These are phyloP conservation scores for Aspergillus carlsbadensis DNA, from an alignment of 495 filamentous ascomycete species.

Conservation along the genomic window DNA sequence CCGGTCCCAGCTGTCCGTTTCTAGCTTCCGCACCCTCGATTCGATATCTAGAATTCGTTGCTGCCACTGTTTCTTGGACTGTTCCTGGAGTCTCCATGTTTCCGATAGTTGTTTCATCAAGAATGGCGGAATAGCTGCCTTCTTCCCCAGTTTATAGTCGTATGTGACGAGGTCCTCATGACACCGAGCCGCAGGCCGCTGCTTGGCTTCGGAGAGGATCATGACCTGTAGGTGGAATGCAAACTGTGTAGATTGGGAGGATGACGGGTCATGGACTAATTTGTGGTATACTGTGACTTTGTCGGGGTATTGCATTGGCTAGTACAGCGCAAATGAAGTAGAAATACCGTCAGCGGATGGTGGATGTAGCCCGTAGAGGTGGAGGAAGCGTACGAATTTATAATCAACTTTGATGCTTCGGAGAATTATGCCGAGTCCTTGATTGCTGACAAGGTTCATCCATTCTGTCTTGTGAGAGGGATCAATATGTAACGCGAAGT, in stretches of 20 bases:
- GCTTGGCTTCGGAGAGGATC: slow-evolving; percentile 77
- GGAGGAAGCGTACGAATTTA: slow-evolving; percentile 70
- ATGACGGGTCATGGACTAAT: slow-evolving; percentile 54
- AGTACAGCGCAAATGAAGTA: background rate
- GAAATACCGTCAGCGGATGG: background rate
- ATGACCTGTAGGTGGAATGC: slow-evolving; percentile 58
- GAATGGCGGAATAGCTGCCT: slow-evolving; percentile 60
- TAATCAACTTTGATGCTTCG: slow-evolving; percentile 80
- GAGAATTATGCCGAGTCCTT: slow-evolving; percentile 72
- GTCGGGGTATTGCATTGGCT: slow-evolving; percentile 92
- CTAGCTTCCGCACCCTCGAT: slow-evolving; percentile 56
- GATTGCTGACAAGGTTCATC: slow-evolving; percentile 66
- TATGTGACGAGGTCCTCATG: slow-evolving; percentile 84
- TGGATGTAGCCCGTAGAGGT: background rate
- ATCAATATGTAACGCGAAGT: slow-evolving; percentile 71
- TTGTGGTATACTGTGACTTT: slow-evolving; percentile 87
- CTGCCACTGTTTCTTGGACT: slow-evolving; percentile 47
- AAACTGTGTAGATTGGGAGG: slow-evolving; percentile 35
- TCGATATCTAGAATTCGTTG: slow-evolving; percentile 55
- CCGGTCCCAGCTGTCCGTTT: slow-evolving; percentile 74
- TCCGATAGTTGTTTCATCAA: slow-evolving; percentile 63
- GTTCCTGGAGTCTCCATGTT: slow-evolving; percentile 67
- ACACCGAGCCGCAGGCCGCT: slow-evolving; percentile 74
- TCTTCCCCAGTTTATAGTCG: slow-evolving; percentile 64
- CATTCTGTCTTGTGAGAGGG: slow-evolving; percentile 63